These are phyloP conservation scores for Cyanodermella asteris DNA, from an alignment of 2,329 filamentous ascomycete species.

Conservation along the genomic window DNA sequence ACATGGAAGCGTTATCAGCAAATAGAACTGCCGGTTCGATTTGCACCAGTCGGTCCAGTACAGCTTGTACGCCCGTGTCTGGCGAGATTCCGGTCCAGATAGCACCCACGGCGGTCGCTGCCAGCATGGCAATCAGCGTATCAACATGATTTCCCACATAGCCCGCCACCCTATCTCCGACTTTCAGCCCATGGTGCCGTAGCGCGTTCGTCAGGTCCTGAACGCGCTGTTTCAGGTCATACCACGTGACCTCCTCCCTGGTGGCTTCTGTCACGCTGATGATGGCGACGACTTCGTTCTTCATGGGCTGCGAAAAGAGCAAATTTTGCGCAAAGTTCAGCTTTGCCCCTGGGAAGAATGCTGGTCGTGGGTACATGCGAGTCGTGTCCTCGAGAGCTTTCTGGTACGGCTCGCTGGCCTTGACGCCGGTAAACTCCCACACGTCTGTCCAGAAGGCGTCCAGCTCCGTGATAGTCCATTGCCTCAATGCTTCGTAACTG, in stretches of 20 bases:
- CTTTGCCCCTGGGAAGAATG: slow-evolving; percentile 58
- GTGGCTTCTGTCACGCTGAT: slow-evolving; percentile 61
- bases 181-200: slow-evolving; percentile 38
- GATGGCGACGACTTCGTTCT: slow-evolving; percentile 40
- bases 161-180: slow-evolving; percentile 40
- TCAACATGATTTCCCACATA: slow-evolving; percentile 83
- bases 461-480: slow-evolving; percentile 64
- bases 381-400: slow-evolving; percentile 25
- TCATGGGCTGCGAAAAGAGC: slow-evolving; percentile 54
- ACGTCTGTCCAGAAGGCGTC: slow-evolving; percentile 64
- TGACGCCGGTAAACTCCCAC: slow-evolving; percentile 65
- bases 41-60: slow-evolving; percentile 68
- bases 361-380: slow-evolving; percentile 65
- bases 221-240: slow-evolving; percentile 56
- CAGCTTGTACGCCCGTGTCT: slow-evolving; percentile 77
- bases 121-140: slow-evolving; percentile 71
- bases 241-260: slow-evolving; percentile 51
- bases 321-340: slow-evolving; percentile 94
- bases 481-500: slow-evolving; percentile 54
- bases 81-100: slow-evolving; percentile 88
- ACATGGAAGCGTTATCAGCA: slow-evolving; percentile 68
- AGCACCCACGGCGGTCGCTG: slow-evolving; percentile 59
- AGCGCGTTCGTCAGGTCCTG: slow-evolving; percentile 50
- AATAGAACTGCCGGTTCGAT: slow-evolving; percentile 69
- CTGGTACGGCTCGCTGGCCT: slow-evolving; percentile 39